These are phyloP conservation scores for Suillus clintonianus DNA, from an alignment of 768 basidiomycete genomes.

Conservation along the genomic window DNA sequence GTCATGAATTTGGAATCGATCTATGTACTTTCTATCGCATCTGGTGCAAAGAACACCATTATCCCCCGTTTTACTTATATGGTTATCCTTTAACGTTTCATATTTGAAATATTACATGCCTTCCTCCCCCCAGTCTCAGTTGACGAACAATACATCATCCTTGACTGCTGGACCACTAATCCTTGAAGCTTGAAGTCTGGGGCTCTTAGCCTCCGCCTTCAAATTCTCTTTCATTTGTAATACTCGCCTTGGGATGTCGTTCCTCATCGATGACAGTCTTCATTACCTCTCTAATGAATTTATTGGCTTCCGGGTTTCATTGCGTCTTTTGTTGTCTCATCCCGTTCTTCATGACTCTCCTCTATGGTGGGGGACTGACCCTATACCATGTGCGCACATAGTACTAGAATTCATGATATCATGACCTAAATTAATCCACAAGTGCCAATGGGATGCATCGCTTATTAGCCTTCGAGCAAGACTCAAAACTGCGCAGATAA, in stretches of 20 bases:
- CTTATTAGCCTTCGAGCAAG: background rate
- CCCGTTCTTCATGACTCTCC: no score
- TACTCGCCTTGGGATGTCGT: slow-evolving; percentile 34
- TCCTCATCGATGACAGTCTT: slow-evolving; percentile 45
- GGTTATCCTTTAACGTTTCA: no score
- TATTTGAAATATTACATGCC: no score
- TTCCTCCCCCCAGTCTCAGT: no score
- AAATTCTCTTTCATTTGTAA: no score
- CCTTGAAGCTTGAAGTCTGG: background rate
- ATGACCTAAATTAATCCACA: background rate
- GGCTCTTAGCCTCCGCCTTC: slow-evolving; percentile 9
- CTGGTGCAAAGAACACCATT: no score
- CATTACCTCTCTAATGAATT: slow-evolving; percentile 45
- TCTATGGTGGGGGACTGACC: background rate
- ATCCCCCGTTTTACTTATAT: no score
- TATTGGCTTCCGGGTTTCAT: no score
- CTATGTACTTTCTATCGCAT: no score
- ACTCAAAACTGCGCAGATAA: background rate
- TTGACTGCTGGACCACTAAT: slow-evolving; percentile 5
- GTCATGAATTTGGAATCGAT: no score
- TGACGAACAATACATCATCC: slow-evolving; percentile 28
- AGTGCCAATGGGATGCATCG: background rate
- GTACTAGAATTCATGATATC: background rate
- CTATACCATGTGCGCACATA: background rate
- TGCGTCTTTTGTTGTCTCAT: no score